Evolutionary conservation across 371 early-diverging fungal species (phyloP).

Genomic region (Encephalitozoon cuniculi): DNA sequence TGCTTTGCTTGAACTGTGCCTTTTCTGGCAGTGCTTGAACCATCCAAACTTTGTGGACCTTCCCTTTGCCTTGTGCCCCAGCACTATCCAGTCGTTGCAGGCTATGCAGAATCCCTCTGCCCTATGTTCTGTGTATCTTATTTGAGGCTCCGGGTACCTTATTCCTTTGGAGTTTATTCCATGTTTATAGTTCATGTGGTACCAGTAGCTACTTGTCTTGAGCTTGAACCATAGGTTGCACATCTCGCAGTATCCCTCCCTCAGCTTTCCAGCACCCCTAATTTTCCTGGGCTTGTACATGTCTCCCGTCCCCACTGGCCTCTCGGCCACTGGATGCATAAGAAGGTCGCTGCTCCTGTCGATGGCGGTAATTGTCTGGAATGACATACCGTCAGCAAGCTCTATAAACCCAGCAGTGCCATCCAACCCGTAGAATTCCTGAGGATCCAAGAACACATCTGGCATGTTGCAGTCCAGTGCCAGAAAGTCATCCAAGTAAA

Average conservation of each 20-base stretch:
- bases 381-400: neutral
- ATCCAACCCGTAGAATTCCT: constrained; percentile 1
- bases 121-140: neutral
- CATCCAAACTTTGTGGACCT: constrained; percentile 47
- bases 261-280: constrained; percentile 28
- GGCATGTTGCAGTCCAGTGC: neutral
- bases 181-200: constrained; percentile 61
- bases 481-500: constrained; percentile 12
- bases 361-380: no score
- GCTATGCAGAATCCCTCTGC: constrained; percentile 39
- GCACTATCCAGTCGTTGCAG: constrained; percentile 46
- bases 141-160: constrained; percentile 48
- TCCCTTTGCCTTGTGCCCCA: constrained; percentile 18
- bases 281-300: constrained; percentile 39
- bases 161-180: constrained; percentile 52
- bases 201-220: constrained; percentile 59
- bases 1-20: constrained; percentile 17
- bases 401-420: neutral
- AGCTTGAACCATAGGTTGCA: constrained; percentile 54
- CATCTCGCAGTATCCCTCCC: constrained; percentile 51
- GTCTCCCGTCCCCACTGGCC: neutral
- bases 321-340: neutral
- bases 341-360: neutral
- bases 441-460: neutral
- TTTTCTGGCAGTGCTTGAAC: constrained; percentile 54